Base-by-base conservation (phyloP, 2,329 filamentous ascomycete genomes). In the Triangularia verruculosa region DNA sequence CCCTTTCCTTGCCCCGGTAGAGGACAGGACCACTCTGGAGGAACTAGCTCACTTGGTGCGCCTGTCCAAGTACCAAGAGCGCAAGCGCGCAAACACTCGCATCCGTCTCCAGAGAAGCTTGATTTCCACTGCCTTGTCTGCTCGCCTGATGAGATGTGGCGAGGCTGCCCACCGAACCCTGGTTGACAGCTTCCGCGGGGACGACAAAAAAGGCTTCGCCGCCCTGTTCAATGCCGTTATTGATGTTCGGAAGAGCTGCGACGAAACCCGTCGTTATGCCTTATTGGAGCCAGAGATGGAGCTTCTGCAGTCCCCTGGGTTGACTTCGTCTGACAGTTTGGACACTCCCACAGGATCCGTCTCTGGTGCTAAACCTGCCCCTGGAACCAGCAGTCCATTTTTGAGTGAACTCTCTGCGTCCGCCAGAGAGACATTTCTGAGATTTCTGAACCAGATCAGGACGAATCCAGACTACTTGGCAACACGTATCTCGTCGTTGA, bases 391-490 rank as follows among this genome's bases (percentile, higher is more conserved):
- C 32, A 75, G 78, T 1, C 86, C 86, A 1, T 90, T 89, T 69
- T 78, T 90, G 60, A 86, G 90, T 74, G 88, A 93, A 72, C 85
- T 98, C 57, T 91, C 93, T 59, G 81, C 86, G 62, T 87, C 89
- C 66, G 87, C 92, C 62, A 83, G 91, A 73, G 86, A 92, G 66
- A 86, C 89, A 52, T 86, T 97, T 64, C 75, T 97, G 64, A 86
- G 87, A 66, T 94, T 98, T 72, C 79, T 98, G 70, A 89, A 86
- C 57, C 86, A 92, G 76, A 85, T 97, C 67, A 88, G 94, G 70
- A 93, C 90, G 67, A 93, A 97, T 74, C 89, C 92, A 39, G 88
- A 93, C 72, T 98, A 96, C 77, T 77, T 99, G 75, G 92, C 94
- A 72, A 88, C 90, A 67, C 87, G 93, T 68, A 84, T 99, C 68